Conservation (phyloP, 805 yeast species). For the Hanseniaspora clermontiae region DNA sequence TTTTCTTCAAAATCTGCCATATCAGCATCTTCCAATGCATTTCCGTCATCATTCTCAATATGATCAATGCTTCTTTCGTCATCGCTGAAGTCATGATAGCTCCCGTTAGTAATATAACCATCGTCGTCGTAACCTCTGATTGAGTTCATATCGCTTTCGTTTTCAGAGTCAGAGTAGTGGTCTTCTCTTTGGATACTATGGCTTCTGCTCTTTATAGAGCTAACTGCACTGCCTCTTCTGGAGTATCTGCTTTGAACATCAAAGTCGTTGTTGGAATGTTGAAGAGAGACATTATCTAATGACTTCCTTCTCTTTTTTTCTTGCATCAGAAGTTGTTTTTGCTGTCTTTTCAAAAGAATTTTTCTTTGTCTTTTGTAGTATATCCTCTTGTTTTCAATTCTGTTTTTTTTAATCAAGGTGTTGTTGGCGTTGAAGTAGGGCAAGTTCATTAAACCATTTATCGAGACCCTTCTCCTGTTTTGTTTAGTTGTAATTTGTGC, state of each 20-base stretch:
- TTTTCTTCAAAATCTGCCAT: slow-evolving; percentile 20
- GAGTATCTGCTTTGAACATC: not conserved
- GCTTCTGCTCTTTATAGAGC: not conserved
- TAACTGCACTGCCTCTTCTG: not conserved
- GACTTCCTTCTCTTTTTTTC: slow-evolving; percentile 11
- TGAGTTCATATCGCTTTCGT: not conserved
- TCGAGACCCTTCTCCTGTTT: slow-evolving; percentile 8
- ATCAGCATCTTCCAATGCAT: not conserved
- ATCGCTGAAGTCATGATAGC: not conserved
- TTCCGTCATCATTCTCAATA: not conserved
- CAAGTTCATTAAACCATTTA: slow-evolving; percentile 4
- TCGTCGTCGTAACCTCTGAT: not conserved
- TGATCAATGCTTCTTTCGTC: not conserved
- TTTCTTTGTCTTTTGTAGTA: slow-evolving; percentile 13
- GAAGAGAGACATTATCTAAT: not conserved
- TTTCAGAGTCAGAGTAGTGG: not conserved
- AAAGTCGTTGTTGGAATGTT: not conserved
- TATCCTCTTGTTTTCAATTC: slow-evolving; percentile 10
- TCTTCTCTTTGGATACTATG: not conserved
- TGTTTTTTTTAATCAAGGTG: slow-evolving; percentile 1
- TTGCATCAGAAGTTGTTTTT: not conserved
- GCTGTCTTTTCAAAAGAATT: not conserved
- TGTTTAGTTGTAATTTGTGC: slow-evolving; percentile 3
- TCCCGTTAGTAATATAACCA: not conserved
- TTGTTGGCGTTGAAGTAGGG: slow-evolving; percentile 8